Percentiles rank a stretch among this genome's conserved stretches.
Conservation (phyloP, 2,329 filamentous ascomycete genomes). For the Corniculantispora saksenae region DNA sequence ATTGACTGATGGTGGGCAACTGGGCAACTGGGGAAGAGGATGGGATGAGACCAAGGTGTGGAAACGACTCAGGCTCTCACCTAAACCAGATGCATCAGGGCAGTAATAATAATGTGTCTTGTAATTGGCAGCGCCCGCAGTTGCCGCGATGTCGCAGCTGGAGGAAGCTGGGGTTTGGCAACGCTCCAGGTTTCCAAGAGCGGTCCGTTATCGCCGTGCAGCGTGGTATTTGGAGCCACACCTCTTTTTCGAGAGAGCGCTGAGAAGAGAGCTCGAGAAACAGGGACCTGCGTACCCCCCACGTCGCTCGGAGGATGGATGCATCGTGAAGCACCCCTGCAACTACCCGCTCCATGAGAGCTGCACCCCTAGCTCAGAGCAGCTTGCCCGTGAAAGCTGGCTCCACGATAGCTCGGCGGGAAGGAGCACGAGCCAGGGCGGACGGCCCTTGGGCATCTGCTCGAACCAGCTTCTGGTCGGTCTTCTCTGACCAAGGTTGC, state of each 20-base stretch:
- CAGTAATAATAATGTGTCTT: neutral
- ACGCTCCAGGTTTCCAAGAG: slow-evolving; percentile 1
- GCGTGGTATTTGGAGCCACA: slow-evolving; percentile 15
- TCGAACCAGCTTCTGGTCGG: neutral
- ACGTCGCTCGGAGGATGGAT: neutral
- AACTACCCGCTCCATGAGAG: neutral
- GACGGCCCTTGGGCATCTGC: neutral
- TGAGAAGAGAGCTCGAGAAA: neutral
- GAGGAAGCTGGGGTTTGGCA: neutral
- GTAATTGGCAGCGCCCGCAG: neutral
- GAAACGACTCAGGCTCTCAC: neutral
- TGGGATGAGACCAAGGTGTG: neutral
- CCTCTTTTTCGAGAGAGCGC: neutral
- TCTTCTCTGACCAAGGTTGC: neutral
- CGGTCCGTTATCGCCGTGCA: slow-evolving; percentile 3
- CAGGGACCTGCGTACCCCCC: neutral
- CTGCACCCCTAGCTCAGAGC: neutral
- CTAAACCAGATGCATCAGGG: neutral
- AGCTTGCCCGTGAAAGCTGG: neutral
- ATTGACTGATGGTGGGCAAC: neutral
- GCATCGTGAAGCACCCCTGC: slow-evolving; percentile 3
- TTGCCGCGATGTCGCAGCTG: neutral
- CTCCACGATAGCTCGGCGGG: slow-evolving; percentile 10
- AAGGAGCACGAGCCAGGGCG: slow-evolving; percentile 1
- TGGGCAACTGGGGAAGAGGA: neutral